Evolutionary conservation across 345 rosid genomes (phyloP), one percentile per base, ranked within the genome.

Genomic region (Camelina sativa): DNA sequence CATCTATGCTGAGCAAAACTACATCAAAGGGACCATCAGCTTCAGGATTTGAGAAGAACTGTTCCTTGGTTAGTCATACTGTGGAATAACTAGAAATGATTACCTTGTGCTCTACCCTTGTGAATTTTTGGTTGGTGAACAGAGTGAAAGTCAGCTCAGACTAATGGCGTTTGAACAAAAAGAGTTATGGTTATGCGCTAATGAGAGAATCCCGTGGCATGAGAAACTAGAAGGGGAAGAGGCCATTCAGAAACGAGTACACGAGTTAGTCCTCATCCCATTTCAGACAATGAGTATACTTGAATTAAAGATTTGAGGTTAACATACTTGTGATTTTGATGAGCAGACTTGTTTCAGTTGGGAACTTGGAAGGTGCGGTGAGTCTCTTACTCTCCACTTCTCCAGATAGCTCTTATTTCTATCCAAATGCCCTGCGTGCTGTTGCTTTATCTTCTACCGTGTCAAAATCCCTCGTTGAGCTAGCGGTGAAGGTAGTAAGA

Each of bases 361-460:
- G 98, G 59, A 92, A 90, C 88, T 84, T 90, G 54, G 98, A 92
- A 82, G 87, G 85, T 47, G 98, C 96, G n/a, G 98, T 90, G 54
- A 92, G 91, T 80, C 77, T 92, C 79, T 78, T 92, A 84, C 96
- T 92, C 80, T 85, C 95, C 8, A 87, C 95, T 46, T 81, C 91
- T 79, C 96, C 96, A 17, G 96, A 92, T 70, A 90, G 95, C 76
- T 69, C 92, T 71, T 90, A 84, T 74, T 90, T 92, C 83, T 90
- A 90, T 80, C 83, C 88, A 56, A 90, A 90, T 82, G 92, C 96
- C 43, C 64, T 92, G 35, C 95, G 98, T 74, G 96, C 95, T 1
- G 95, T 92, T 61, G 96, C 96, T 69, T 88, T 92, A 73, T 90
- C 98, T 67, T 90, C 96, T 67, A 90, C 95, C 19, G 93, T 92